These are phyloP conservation scores for Neonectria faginata DNA, from an alignment of 2,329 filamentous ascomycete genomes.

Conservation along the genomic window DNA sequence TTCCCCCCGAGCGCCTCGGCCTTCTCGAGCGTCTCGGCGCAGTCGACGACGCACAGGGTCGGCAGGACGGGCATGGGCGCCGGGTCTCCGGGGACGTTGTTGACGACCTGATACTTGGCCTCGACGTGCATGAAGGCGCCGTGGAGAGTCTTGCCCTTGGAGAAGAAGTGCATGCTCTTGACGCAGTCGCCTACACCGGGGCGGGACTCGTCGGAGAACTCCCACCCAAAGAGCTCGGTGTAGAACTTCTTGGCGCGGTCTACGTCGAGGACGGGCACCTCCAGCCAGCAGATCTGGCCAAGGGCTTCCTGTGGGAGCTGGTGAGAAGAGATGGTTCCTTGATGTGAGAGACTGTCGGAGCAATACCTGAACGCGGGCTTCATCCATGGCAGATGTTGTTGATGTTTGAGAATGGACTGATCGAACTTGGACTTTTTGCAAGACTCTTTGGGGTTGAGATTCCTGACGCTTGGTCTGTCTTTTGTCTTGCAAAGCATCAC, in stretches of 20 bases:
- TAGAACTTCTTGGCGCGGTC: slow-evolving; percentile 54
- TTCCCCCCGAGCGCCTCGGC: slow-evolving; percentile 49
- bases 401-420: background rate
- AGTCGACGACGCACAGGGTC: slow-evolving; percentile 50
- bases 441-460: background rate
- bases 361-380: slow-evolving; percentile 31
- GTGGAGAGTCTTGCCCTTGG: slow-evolving; percentile 47
- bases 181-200: slow-evolving; percentile 39
- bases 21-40: slow-evolving; percentile 47
- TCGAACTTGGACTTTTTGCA: background rate
- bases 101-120: slow-evolving; percentile 45
- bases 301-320: slow-evolving; percentile 34
- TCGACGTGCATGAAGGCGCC: slow-evolving; percentile 52
- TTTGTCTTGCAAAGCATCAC: background rate
- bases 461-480: background rate
- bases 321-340: slow-evolving; percentile 4
- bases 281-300: slow-evolving; percentile 54
- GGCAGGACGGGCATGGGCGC: slow-evolving; percentile 48
- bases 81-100: slow-evolving; percentile 41
- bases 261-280: slow-evolving; percentile 53
- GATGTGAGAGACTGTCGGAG: background rate
- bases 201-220: slow-evolving; percentile 40
- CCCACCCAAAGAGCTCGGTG: slow-evolving; percentile 51
- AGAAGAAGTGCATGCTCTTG: slow-evolving; percentile 52
- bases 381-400: slow-evolving; percentile 22